Evolutionary conservation across 2,329 filamentous ascomycete species (phyloP), one percentile per base, ranked within the genome.

Genomic region (Penicillium sp.): DNA sequence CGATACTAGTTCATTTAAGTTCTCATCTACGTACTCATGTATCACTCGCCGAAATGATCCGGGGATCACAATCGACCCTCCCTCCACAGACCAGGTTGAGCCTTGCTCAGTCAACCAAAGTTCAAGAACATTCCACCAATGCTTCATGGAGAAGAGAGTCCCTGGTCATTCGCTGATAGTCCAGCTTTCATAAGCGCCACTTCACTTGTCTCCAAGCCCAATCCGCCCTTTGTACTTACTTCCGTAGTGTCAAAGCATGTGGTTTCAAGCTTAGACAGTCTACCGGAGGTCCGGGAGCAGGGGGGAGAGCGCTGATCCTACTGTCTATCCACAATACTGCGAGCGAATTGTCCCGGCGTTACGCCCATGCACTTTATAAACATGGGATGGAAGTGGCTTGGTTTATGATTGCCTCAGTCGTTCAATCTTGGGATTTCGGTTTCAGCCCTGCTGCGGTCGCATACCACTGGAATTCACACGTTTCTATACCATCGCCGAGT

Each of bases 331-430:
- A 28, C 17, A 28, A 51, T 31, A 32, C 47, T 42, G 35, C 39
- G 37, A 33, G 50, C 51, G 54, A 63, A 66, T 41, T 60, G 60
- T 13, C 68, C 70, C 2, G 73, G 74, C 32, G 73, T 75, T 13
- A 73, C 49, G 17, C 73, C 72, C 33, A 64, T 67, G 11, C 65
- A 64, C 39, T 69, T 69, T 53, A 75, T 77, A 51, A 77, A 77
- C 22, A 74, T 66, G 16, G 73, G 70, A 53, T 75, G 72, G 44
- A 77, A 72, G 54, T 77, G 72, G 44, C 72, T 67, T 15, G 71
- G 62, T 12, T 74, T 40, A 76, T 51, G 1, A 66, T 64, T 11
- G 71, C 70, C 44, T 66, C 64, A 33, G 56, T 59, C 12, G 74
- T 71, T 35, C 77, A 49, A 20, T 69, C 64, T 22, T 67, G 58